These are phyloP conservation scores for Apiotrichum siamense DNA, from an alignment of 1,284 basidiomycete species.

Conservation along the genomic window DNA sequence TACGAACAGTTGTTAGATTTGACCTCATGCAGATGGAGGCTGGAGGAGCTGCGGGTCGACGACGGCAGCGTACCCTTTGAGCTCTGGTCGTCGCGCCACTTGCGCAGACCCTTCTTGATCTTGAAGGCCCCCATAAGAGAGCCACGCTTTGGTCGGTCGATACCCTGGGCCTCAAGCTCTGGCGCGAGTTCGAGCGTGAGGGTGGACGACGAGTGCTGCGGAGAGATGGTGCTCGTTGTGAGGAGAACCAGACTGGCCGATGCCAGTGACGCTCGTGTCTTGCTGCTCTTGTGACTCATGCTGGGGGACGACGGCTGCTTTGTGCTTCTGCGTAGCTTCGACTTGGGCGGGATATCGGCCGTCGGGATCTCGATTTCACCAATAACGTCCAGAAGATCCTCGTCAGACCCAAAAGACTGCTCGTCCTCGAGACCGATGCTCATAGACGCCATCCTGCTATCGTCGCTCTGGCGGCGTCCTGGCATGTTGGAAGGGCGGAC, in stretches of 20 bases:
- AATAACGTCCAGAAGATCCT: constrained; percentile 34
- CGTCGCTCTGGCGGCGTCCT: too few species aligned
- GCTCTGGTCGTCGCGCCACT: constrained; percentile 17
- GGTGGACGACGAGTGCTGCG: constrained; percentile 18
- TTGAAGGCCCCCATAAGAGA: constrained; percentile 27
- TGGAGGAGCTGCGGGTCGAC: constrained; percentile 1
- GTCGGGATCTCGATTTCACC: constrained; percentile 22
- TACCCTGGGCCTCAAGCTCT: neutral
- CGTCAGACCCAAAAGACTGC: constrained; percentile 35
- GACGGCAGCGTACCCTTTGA: neutral
- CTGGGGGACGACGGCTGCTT: neutral
- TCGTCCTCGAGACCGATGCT: constrained; percentile 45
- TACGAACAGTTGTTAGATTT: constrained; percentile 15
- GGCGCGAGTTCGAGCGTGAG: constrained; percentile 18
- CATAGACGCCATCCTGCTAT: too few species aligned
- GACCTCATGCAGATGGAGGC: constrained; percentile 8
- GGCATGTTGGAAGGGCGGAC: too few species aligned
- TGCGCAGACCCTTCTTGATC: constrained; percentile 19
- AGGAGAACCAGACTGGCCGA: neutral
- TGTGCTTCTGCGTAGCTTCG: neutral
- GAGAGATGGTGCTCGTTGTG: constrained; percentile 11
- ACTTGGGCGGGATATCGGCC: neutral
- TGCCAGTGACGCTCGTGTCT: constrained; percentile 9
- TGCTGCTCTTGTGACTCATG: constrained; percentile 4
- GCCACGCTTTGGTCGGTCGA: constrained; percentile 18